Evolutionary conservation across 352 stramenopile species (phyloP), one percentile per base, ranked within the genome.

Genomic region (Pythium rhizo-oryzae): DNA sequence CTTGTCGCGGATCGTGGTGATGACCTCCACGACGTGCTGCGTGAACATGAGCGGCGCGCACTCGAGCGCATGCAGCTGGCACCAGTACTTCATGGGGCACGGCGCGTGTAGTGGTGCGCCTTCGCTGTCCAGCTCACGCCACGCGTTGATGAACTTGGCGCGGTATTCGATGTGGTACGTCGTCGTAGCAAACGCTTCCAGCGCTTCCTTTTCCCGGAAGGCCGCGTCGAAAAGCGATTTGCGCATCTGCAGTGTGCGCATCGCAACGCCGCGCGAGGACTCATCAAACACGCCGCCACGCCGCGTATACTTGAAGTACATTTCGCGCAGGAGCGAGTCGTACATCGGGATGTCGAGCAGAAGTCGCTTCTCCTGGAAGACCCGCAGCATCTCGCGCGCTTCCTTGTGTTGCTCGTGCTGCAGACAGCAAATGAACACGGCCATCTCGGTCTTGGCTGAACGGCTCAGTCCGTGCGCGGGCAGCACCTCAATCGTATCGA

Each of bases 221-320:
- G 77, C 72, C 51, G 81, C 71, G 35, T 85, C 76, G 52, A 91
- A 92, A 18, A 92, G 69, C 8, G 79, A 71, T 6, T 80, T 80
- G n/a, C 82, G 80, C 37, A 79, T 70, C 46, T 89, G 82, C 18
- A 92, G 62, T 21, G 79, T 87, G 28, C 82, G 79, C 72, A 88
- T 78, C 3, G 84, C 82, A 6, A 80, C 74, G 51, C 78, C 80
- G 33, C 81, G 81, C 44, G 80, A 87, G 1, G 80, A 76, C 23
- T 89, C 80, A 56, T 92, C 84, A 58, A 92, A 90, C 4, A 59
- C 64, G 33, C 76, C 66, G 4, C 84, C 80, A 1, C 81, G 80
- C 19, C 84, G 80, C 0, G 85, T 91, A 60, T 87, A 91, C 61
- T 93, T 91, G 65, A 88, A 86, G 65, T 89, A 92, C 62, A 93